phyloP scores from a whole-genome alignment of 768 basidiomycete species.

The Rhodotorula kratochvilovae region DNA sequence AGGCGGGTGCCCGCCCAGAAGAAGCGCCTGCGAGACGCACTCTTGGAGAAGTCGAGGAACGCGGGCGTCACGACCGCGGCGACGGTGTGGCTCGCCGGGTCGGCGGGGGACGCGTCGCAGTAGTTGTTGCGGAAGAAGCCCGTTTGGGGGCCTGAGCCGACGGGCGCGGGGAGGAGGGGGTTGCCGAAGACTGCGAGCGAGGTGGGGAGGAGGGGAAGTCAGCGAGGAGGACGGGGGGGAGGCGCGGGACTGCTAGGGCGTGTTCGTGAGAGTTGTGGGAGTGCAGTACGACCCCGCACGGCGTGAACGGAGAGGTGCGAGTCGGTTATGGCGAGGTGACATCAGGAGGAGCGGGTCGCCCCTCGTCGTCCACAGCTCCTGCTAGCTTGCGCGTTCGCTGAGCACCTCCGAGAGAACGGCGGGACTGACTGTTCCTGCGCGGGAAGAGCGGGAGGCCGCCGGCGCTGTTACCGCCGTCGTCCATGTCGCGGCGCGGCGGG shows the following conservation, averaged over 20 bases:
- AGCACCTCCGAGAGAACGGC: background rate
- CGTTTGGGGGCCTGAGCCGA: slow-evolving; percentile 8
- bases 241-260: background rate
- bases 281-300: background rate
- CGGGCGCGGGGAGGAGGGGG: slow-evolving; percentile 12
- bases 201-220: background rate
- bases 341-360: background rate
- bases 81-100: slow-evolving; percentile 28
- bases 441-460: background rate
- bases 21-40: background rate
- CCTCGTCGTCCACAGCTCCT: too few species aligned
- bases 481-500: background rate
- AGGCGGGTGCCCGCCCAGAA: too few species aligned
- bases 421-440: background rate
- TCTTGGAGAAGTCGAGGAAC: slow-evolving; percentile 28
- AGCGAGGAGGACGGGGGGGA: too few species aligned
- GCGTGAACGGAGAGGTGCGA: too few species aligned
- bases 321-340: background rate
- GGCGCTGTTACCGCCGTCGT: background rate
- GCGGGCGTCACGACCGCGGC: slow-evolving; percentile 25
- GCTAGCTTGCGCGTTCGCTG: background rate
- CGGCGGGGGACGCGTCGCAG: slow-evolving; percentile 24
- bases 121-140: slow-evolving; percentile 38
- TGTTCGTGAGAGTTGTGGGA: background rate
- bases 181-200: slow-evolving; percentile 18